A percentile compares a stretch with the other conserved stretches of the same genome.
Conservation (phyloP, 202 grass and related monocot species). For the Tripidium arundinaceum region DNA sequence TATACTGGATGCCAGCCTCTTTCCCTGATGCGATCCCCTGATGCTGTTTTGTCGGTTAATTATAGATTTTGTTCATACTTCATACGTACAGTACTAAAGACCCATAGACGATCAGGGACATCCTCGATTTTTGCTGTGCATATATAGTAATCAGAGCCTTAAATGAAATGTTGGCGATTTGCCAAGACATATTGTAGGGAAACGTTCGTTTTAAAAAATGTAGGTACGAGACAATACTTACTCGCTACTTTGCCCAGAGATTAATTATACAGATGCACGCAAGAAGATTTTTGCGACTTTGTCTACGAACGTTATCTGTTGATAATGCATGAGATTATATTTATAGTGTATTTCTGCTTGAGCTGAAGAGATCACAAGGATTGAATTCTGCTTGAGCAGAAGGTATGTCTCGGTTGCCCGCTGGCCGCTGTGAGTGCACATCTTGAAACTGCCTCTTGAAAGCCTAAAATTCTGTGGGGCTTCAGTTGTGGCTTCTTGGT, state of each 20-base stretch:
- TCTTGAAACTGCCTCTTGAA: not conserved
- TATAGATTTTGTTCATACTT: conserved; percentile 38
- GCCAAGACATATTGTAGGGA: not conserved
- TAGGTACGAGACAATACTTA: not conserved
- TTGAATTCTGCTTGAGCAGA: not conserved
- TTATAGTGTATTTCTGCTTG: not conserved
- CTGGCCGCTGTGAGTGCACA: not conserved
- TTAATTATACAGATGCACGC: not conserved
- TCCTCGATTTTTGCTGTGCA: conserved; percentile 22
- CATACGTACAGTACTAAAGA: conserved; percentile 27
- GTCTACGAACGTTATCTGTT: not conserved
- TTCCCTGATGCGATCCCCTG: conserved; percentile 11
- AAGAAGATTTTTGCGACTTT: not conserved
- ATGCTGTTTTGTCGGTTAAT: conserved; percentile 19
- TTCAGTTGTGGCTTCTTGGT: not conserved
- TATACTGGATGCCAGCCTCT: conserved; percentile 7
- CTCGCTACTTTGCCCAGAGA: not conserved
- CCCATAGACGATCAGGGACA: not conserved
- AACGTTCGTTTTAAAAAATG: not conserved
- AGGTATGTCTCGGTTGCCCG: not conserved
- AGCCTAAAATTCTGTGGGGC: not conserved
- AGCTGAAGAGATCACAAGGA: not conserved
- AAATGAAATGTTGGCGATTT: conserved; percentile 1
- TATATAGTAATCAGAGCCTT: conserved; percentile 12
- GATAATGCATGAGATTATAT: not conserved